A percentile compares a stretch with the other conserved stretches of the same genome.
Evolutionary conservation across 345 rosid genomes (phyloP).

Genomic region (Hypericum perforatum): DNA sequence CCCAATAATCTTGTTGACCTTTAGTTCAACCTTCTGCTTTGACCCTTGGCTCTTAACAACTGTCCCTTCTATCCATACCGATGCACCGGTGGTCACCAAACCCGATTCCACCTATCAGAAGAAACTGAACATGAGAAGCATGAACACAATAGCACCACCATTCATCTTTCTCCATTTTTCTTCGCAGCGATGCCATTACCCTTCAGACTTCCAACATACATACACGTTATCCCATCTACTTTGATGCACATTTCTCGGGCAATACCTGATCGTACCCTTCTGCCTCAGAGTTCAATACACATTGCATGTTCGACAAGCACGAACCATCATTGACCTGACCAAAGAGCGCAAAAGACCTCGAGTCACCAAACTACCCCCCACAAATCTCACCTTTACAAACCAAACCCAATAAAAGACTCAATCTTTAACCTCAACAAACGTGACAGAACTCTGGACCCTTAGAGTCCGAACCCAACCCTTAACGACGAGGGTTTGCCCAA

Average conservation of each 20-base stretch:
- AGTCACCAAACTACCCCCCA: not conserved
- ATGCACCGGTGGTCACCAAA: conserved; percentile 68
- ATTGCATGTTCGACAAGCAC: conserved; percentile 91
- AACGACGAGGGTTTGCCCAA: conserved; percentile 52
- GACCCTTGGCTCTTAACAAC: conserved; percentile 83
- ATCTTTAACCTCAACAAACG: conserved; percentile 68
- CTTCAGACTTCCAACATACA: too few relatives aligned
- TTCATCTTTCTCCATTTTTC: too few relatives aligned
- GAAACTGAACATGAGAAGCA: conserved; percentile 1
- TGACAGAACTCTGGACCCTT: conserved; percentile 75
- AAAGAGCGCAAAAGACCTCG: not conserved
- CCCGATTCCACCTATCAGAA: conserved; percentile 69
- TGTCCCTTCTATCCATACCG: conserved; percentile 71
- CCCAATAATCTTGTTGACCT: conserved; percentile 64
- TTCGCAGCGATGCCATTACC: too few relatives aligned
- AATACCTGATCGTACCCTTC: conserved; percentile 88
- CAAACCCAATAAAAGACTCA: not conserved
- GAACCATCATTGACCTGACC: conserved; percentile 85
- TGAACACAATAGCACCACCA: too few relatives aligned
- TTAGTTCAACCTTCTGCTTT: conserved; percentile 84
- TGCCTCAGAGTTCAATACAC: conserved; percentile 68
- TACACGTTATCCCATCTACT: too few relatives aligned
- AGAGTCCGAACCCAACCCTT: conserved; percentile 93
- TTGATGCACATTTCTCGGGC: not conserved
- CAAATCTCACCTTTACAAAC: not conserved